A percentile compares a stretch with the other conserved stretches of the same genome.
Conservation (phyloP, 805 yeast species). For the Saturnispora saitoi region DNA sequence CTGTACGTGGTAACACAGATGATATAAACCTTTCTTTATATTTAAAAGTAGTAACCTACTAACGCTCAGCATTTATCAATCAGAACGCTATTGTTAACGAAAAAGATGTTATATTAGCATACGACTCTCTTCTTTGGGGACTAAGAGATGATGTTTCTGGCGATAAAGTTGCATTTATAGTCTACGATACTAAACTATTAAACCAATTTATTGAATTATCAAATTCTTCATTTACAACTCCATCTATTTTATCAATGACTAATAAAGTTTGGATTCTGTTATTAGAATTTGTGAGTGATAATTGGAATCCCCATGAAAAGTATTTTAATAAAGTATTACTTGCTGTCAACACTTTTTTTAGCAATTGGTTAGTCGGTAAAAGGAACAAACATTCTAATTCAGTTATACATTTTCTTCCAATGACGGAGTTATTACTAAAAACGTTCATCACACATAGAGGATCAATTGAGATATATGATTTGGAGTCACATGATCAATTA, state of each 20-base stretch:
- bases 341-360: neutral
- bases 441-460: neutral
- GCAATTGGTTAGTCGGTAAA: neutral
- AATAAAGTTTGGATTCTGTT: constrained; percentile 5
- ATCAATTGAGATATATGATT: neutral
- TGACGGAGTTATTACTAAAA: neutral
- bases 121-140: constrained; percentile 5
- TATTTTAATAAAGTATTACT: neutral
- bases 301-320: constrained; percentile 8
- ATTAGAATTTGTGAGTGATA: constrained; percentile 3
- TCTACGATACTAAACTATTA: neutral
- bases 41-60: neutral
- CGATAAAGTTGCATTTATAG: constrained; percentile 1
- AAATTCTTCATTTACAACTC: neutral
- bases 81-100: constrained; percentile 3
- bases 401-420: neutral
- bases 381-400: constrained; percentile 1
- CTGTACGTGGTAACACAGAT: neutral
- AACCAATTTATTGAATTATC: neutral
- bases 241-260: constrained; percentile 1
- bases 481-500: neutral
- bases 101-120: constrained; percentile 2
- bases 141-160: constrained; percentile 4
- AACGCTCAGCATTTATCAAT: neutral
- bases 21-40: neutral